These are phyloP conservation scores for Artemisia argyi DNA, from an alignment of 129 eudicot genomes.

Conservation along the genomic window DNA sequence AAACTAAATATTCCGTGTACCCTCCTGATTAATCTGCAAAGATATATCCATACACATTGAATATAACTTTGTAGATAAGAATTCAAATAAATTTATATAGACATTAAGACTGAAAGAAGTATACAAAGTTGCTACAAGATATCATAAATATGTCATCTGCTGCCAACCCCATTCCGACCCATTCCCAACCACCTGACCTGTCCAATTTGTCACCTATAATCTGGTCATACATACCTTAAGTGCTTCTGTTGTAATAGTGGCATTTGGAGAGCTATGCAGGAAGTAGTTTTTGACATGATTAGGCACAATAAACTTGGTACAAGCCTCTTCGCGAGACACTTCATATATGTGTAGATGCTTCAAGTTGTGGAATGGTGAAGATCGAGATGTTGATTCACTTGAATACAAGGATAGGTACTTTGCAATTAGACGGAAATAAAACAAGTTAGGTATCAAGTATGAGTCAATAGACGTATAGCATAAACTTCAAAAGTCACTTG, in stretches of 20 bases:
- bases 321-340: background rate
- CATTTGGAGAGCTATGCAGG: slow-evolving; percentile 25
- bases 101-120: background rate
- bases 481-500: background rate
- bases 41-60: background rate
- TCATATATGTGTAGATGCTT: slow-evolving; percentile 18
- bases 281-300: slow-evolving; percentile 24
- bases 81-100: background rate
- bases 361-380: slow-evolving; percentile 26
- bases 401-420: slow-evolving; percentile 12
- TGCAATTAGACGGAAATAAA: background rate
- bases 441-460: background rate
- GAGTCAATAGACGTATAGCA: background rate
- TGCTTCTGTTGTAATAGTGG: slow-evolving; percentile 5
- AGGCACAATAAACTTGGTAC: slow-evolving; percentile 6
- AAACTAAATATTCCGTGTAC: background rate
- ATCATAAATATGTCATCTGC: background rate
- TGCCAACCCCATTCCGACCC: background rate
- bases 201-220: background rate
- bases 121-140: background rate
- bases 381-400: slow-evolving; percentile 4
- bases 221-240: slow-evolving; percentile 17
- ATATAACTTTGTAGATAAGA: background rate
- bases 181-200: background rate
- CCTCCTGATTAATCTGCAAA: background rate